These are phyloP conservation scores for Cladophialophora psammophila DNA, from an alignment of 2,329 filamentous ascomycete species.

Conservation along the genomic window DNA sequence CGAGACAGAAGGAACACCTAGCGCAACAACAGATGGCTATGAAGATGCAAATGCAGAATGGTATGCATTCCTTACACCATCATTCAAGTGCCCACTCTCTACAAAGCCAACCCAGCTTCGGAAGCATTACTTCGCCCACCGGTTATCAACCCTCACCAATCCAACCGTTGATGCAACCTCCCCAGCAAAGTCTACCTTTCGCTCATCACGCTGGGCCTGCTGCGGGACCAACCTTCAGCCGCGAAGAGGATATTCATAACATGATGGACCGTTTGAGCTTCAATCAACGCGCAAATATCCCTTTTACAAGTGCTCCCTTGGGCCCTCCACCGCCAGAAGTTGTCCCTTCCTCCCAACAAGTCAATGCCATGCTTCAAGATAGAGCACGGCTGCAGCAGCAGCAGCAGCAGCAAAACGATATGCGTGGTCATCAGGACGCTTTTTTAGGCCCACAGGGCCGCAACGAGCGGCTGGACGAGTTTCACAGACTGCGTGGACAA, in stretches of 20 bases:
- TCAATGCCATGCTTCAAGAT: constrained; percentile 67
- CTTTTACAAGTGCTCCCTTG: constrained; percentile 58
- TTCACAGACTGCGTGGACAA: constrained; percentile 78
- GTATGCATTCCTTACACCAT: constrained; percentile 76
- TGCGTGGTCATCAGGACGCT: constrained; percentile 49
- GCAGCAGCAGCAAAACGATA: constrained; percentile 46
- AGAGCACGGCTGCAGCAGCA: constrained; percentile 61
- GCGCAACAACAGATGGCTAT: constrained; percentile 81
- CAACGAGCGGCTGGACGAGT: constrained; percentile 79
- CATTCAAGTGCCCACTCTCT: constrained; percentile 95
- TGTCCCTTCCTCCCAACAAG: constrained; percentile 60
- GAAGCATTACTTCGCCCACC: constrained; percentile 88
- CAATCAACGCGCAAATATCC: constrained; percentile 58
- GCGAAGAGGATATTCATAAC: constrained; percentile 74
- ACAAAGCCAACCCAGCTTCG: constrained; percentile 95
- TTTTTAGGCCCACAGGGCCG: constrained; percentile 60
- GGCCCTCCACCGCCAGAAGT: constrained; percentile 55
- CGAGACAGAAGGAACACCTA: constrained; percentile 91
- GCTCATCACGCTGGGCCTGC: constrained; percentile 23
- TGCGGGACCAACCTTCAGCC: constrained; percentile 49
- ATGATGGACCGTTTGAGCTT: constrained; percentile 72
- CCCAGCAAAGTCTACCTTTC: constrained; percentile 49
- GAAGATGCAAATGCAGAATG: constrained; percentile 71
- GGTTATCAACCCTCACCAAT: constrained; percentile 69
- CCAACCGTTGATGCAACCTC: constrained; percentile 65